Percentiles rank a stretch among this genome's conserved stretches.
Evolutionary conservation across 768 basidiomycete species (phyloP).

Genomic region (Psilocybe azurescens): DNA sequence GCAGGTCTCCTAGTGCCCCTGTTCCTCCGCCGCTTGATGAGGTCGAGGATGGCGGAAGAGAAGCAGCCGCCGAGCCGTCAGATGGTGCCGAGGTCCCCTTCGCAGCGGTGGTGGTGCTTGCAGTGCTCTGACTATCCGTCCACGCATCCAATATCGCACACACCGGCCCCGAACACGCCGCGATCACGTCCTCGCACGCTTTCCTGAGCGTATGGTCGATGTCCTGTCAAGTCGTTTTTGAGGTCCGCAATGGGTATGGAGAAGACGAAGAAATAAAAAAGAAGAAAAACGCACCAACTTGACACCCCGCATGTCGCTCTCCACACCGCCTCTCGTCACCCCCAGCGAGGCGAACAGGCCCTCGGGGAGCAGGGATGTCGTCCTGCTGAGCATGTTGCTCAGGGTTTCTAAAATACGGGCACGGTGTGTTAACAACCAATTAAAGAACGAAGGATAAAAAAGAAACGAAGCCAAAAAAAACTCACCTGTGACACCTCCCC

Average conservation of each 20-base stretch:
- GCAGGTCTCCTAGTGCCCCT: slow-evolving; percentile 47
- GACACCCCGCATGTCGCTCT: slow-evolving; percentile 66
- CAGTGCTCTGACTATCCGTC: slow-evolving; percentile 33
- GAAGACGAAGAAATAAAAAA: not conserved
- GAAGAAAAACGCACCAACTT: slow-evolving; percentile 60
- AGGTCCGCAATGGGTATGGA: no score
- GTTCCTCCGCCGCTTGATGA: no score
- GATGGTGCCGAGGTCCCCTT: not conserved
- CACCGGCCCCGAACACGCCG: slow-evolving; percentile 58
- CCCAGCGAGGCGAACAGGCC: slow-evolving; percentile 74
- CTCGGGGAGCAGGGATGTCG: slow-evolving; percentile 67
- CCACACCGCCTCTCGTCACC: slow-evolving; percentile 57
- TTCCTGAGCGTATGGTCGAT: slow-evolving; percentile 87
- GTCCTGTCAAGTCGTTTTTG: slow-evolving; percentile 49
- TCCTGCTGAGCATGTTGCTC: slow-evolving; percentile 63
- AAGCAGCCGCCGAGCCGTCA: not conserved
- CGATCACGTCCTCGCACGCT: slow-evolving; percentile 86
- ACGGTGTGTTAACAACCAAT: not conserved
- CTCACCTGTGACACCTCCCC: slow-evolving; percentile 62
- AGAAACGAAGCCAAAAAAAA: no score
- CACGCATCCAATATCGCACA: slow-evolving; percentile 68
- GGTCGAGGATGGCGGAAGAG: slow-evolving; percentile 6
- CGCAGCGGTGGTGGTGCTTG: not conserved
- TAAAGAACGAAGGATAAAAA: not conserved
- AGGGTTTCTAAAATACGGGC: slow-evolving; percentile 48